Evolutionary conservation across 1,284 basidiomycete genomes (phyloP), one percentile per base, ranked within the genome.

Genomic region (Trichosporon sp.): DNA sequence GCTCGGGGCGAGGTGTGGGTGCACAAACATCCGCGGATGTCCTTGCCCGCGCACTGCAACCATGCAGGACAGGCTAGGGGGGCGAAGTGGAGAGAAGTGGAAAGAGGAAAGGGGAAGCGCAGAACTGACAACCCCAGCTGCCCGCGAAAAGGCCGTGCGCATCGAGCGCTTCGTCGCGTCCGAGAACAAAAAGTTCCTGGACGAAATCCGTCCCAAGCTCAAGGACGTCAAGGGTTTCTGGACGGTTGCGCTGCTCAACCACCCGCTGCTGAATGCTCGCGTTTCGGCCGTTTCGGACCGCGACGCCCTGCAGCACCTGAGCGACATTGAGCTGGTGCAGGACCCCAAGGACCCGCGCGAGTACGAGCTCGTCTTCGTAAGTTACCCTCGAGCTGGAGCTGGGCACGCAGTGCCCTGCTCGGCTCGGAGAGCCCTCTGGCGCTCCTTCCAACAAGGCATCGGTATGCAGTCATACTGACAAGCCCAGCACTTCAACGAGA

Each of bases 331-430:
- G 70, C 65, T 79, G 56, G 67, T 73, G 13, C 74, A 76, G 63
- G 78, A 81, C 59, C 21, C 60, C 7, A 70, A 75, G 56, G 79
- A 81, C 68, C 78, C 77, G 19, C 69, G 79, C 46, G 73, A 74
- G 9, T 80, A 68, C 62, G 76, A 79, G 65, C 57, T 81, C 23
- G 62, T 77, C 61, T 80, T 81, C 62, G 79, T 81, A 56, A 68
- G 78, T 74, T 13, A 7, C 13, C n/a, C n/a, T 21, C 62, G 19
- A 13, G 37, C 37, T 13, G 25, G 6, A 14, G 16, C 10, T 4
- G 29, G 25, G 16, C n/a, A n/a, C n/a, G n/a, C n/a, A n/a, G n/a
- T n/a, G n/a, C n/a, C n/a, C n/a, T n/a, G n/a, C n/a, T n/a, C n/a
- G n/a, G n/a, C n/a, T n/a, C n/a, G n/a, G n/a, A n/a, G n/a, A n/a